These are phyloP conservation scores for Hypoxylon sp. DNA, from an alignment of 2,329 filamentous ascomycete species.

Conservation along the genomic window DNA sequence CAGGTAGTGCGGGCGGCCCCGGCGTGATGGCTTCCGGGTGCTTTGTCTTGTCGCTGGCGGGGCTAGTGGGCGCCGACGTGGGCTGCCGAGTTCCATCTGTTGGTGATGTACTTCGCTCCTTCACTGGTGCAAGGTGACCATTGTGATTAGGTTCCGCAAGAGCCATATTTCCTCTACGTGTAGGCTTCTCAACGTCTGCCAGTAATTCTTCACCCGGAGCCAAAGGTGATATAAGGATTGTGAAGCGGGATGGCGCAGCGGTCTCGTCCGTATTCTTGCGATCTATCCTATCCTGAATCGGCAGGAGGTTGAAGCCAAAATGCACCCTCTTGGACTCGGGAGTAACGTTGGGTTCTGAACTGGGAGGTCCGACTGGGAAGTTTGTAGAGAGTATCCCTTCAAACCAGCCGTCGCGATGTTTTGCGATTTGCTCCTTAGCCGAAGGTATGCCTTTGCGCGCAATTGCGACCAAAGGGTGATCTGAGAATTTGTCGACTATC, in stretches of 20 bases:
- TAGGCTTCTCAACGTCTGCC: conserved; percentile 33
- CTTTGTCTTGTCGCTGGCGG: conserved; percentile 53
- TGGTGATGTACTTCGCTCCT: conserved; percentile 24
- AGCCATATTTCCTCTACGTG: conserved; percentile 44
- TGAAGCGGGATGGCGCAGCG: conserved; percentile 59
- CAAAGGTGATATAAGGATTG: conserved; percentile 58
- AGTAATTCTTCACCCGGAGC: conserved; percentile 47
- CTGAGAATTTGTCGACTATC: conserved; percentile 48
- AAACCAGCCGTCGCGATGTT: conserved; percentile 53
- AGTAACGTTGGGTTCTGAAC: conserved; percentile 30
- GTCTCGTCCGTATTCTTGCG: conserved; percentile 45
- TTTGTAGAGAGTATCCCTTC: conserved; percentile 53
- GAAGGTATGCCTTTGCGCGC: conserved; percentile 49
- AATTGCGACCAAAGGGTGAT: conserved; percentile 51
- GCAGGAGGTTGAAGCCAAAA: conserved; percentile 69
- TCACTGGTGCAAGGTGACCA: conserved; percentile 40
- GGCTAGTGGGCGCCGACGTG: conserved; percentile 47
- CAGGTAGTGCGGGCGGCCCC: conserved; percentile 53
- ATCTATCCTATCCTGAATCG: conserved; percentile 53
- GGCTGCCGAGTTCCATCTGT: conserved; percentile 32
- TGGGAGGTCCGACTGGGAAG: conserved; percentile 31
- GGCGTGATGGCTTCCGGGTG: conserved; percentile 57
- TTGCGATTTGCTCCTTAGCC: conserved; percentile 51
- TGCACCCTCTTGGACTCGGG: conserved; percentile 54
- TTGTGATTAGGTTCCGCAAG: conserved; percentile 32